Evolutionary conservation across 805 yeast species (phyloP).

Genomic region (Sporopachydermia lactativora): DNA sequence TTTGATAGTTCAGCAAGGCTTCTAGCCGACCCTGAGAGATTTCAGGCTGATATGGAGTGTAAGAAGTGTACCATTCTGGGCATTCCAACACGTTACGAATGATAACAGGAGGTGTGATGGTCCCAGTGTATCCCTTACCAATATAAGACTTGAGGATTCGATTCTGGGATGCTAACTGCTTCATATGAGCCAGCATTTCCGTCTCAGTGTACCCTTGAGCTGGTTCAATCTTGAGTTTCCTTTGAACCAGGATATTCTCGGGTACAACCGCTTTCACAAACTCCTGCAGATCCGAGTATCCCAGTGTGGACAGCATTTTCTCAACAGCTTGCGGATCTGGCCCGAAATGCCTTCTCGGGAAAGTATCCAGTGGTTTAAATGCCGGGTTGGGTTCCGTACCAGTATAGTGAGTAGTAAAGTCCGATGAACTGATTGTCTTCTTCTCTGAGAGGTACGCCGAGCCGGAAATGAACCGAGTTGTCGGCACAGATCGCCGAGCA

Average conservation of each 20-base stretch:
- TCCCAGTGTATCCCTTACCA: slow-evolving; percentile 92
- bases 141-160: slow-evolving; percentile 60
- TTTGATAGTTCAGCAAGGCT: slow-evolving; percentile 80
- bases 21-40: slow-evolving; percentile 94
- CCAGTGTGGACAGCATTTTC: slow-evolving; percentile 52
- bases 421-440: background rate
- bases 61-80: slow-evolving; percentile 98
- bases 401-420: background rate
- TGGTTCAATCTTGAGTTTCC: slow-evolving; percentile 58
- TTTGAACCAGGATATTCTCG: slow-evolving; percentile 49
- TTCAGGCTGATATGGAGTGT: slow-evolving; percentile 98
- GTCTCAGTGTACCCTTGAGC: slow-evolving; percentile 65
- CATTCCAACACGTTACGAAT: slow-evolving; percentile 84
- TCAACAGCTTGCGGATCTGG: slow-evolving; percentile 50
- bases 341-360: slow-evolving; percentile 85
- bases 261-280: slow-evolving; percentile 72
- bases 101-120: slow-evolving; percentile 79
- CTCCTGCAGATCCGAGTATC: slow-evolving; percentile 50
- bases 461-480: too few relatives aligned
- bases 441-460: background rate
- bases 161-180: slow-evolving; percentile 61
- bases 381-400: background rate
- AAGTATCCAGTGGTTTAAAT: slow-evolving; percentile 51
- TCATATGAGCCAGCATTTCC: slow-evolving; percentile 58
- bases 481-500: too few relatives aligned